Evolutionary conservation across 2,329 filamentous ascomycete species (phyloP), one percentile per base, ranked within the genome.

Genomic region (Hypoxylon sp.): DNA sequence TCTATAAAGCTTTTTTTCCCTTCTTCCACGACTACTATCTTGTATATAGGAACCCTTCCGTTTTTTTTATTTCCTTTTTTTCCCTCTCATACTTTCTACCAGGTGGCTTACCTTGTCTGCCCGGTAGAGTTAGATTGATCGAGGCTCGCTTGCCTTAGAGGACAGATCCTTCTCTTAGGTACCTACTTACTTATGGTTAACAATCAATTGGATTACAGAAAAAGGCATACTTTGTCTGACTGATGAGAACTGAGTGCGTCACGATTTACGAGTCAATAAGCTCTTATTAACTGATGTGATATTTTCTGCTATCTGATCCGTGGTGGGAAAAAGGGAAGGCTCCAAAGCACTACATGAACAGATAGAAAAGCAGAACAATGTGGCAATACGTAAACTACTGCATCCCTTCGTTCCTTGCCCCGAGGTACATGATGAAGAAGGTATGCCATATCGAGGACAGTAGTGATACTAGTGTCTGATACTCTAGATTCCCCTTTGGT

Each of bases 61-160:
- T 40, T 45, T 29, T 25, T 21, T 35, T 40, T n/a, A 6, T 29
- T 13, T 16, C 20, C 13, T 15, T 7, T 44, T 45, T 20, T 34
- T 9, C 13, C 26, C 13, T 46, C 25, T 38, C 36, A n/a, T 40
- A 29, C 32, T 27, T 40, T 34, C 16, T 9, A 26, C 27, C 21
- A 6, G 37, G 38, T 36, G 49, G 31, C 43, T n/a, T n/a, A n/a
- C n/a, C 20, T 21, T 21, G 17, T 51, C 38, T 37, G 32, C 50
- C 44, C 19, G 30, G 47, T 52, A 55, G 52, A 55, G 46, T 44
- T 55, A 55, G 48, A 55, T 47, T 38, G 47, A 47, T 40, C 20
- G 32, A 35, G 52, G 52, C 52, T 55, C 52, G 47, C 42, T 52
- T 37, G 52, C 52, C 47, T 35, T 9, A 17, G 4, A 38, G 31